Evolutionary conservation across 2,329 filamentous ascomycete genomes (phyloP), one percentile per base, ranked within the genome.

Genomic region (Volutella citrinella): DNA sequence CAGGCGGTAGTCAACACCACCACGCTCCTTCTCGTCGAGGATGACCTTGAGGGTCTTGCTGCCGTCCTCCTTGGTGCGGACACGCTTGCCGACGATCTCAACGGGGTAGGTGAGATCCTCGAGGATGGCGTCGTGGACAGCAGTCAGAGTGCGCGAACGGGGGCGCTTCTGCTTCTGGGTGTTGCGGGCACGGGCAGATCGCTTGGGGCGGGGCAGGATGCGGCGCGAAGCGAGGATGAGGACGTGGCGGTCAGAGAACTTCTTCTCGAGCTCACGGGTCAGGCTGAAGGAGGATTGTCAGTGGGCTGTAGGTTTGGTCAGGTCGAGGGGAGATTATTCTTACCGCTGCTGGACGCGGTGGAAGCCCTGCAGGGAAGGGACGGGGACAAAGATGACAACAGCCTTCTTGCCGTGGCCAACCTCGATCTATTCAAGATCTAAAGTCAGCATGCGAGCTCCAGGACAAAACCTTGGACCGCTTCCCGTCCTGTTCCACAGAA

Each of bases 381-480:
- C 93, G 70, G 93, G 93, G 81, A 98, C 93, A 87, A 98, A 98
- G 87, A 98, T 95, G 81, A 95, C 91, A 79, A 98, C 93, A 68
- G 93, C 93, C 86, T 97, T 98, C 84, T 95, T 95, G 84, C 93
- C 93, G 80, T 97, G 90, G 80, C 93, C 93, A 77, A 97, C 91
- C 81, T 98, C 93, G 80, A 98, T 93, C 93, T 98, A 75, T 63
- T 68, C 52, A 48, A 78, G 76, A 80, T 71, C 69, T 54, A 72
- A 75, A 82, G 76, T 83, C 78, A 83, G 80, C 80, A 79, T 80
- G 79, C 80, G 79, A 83, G 76, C 79, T 83, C 79, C 79, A 80
- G 75, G 76, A 77, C 63, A 64, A 69, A 70, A 72, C 74, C 76
- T 73, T 82, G 79, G 79, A 82, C 79, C 79, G 79, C 79, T 82